A percentile compares a stretch with the other conserved stretches of the same genome.
phyloP scores from a whole-genome alignment of 2,329 filamentous ascomycete species.

The Scytalidium lignicola region DNA sequence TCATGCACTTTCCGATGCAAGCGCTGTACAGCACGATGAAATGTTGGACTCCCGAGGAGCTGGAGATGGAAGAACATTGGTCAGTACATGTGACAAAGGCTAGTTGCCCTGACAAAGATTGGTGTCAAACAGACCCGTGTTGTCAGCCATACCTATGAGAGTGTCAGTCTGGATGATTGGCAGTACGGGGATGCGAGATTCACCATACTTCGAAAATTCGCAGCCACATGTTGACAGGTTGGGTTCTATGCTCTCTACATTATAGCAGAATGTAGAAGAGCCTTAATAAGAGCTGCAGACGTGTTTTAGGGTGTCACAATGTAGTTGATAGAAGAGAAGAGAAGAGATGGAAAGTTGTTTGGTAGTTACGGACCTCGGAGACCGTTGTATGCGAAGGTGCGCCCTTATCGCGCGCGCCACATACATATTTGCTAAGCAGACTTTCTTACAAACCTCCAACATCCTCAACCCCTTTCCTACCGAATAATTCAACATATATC shows the following conservation, averaged over 20 bases:
- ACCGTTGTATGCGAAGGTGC: too few species aligned
- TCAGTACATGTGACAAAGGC: slow-evolving; percentile 1
- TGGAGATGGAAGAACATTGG: slow-evolving; percentile 20
- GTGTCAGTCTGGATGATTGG: slow-evolving; percentile 9
- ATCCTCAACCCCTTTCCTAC: too few species aligned
- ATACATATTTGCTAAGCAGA: too few species aligned
- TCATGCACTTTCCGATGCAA: slow-evolving; percentile 36
- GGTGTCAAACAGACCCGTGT: slow-evolving; percentile 14
- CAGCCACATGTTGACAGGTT: slow-evolving; percentile 33
- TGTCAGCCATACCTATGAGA: slow-evolving; percentile 20
- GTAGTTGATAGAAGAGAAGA: too few species aligned
- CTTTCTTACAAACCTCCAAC: too few species aligned
- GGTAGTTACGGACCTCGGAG: too few species aligned
- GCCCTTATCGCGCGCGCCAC: too few species aligned
- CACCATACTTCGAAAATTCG: slow-evolving; percentile 32
- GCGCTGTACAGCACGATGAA: slow-evolving; percentile 47
- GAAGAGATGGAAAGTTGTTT: too few species aligned
- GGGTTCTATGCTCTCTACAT: background rate
- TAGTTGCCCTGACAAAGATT: background rate
- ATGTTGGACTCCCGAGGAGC: slow-evolving; percentile 48
- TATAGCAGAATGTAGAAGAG: background rate
- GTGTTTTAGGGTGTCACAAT: too few species aligned
- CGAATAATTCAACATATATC: too few species aligned
- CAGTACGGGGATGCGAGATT: too few species aligned
- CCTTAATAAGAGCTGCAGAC: too few species aligned